Conservation (phyloP, 306 rosid genomes). For the Prunus mira region DNA sequence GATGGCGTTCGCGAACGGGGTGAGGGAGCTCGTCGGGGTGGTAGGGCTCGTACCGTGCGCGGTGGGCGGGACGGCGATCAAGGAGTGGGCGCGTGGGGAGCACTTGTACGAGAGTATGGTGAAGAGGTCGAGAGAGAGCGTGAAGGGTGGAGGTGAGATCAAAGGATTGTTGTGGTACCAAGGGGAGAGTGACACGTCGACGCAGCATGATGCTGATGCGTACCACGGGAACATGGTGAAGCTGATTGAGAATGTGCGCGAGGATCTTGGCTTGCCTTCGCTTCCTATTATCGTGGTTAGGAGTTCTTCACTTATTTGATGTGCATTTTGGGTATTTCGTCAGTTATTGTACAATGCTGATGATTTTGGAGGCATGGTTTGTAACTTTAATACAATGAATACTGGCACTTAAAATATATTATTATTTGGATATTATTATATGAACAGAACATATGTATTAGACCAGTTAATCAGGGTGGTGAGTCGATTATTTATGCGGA, state of each 20-base stretch:
- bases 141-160: slow-evolving; percentile 44
- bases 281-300: slow-evolving; percentile 83
- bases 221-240: slow-evolving; percentile 63
- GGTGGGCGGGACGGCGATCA: slow-evolving; percentile 78
- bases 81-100: slow-evolving; percentile 92
- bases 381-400: too few relatives aligned
- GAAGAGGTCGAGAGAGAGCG: slow-evolving; percentile 53
- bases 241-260: slow-evolving; percentile 55
- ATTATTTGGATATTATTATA: too few relatives aligned
- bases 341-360: not conserved
- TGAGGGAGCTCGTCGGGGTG: slow-evolving; percentile 31
- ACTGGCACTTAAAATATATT: too few relatives aligned
- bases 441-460: too few relatives aligned
- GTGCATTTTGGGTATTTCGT: not conserved
- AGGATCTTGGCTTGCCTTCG: slow-evolving; percentile 53
- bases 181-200: slow-evolving; percentile 74
- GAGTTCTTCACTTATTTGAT: not conserved
- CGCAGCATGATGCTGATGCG: slow-evolving; percentile 42
- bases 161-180: slow-evolving; percentile 73
- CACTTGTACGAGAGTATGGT: slow-evolving; percentile 69
- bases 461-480: rapidly evolving
- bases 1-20: slow-evolving; percentile 62
- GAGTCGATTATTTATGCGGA: too few relatives aligned
- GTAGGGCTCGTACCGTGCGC: slow-evolving; percentile 80
- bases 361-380: not conserved